Percentiles rank a stretch among this genome's conserved stretches.
phyloP scores from a whole-genome alignment of 441 rosid species.

The Gossypium trilobum region DNA sequence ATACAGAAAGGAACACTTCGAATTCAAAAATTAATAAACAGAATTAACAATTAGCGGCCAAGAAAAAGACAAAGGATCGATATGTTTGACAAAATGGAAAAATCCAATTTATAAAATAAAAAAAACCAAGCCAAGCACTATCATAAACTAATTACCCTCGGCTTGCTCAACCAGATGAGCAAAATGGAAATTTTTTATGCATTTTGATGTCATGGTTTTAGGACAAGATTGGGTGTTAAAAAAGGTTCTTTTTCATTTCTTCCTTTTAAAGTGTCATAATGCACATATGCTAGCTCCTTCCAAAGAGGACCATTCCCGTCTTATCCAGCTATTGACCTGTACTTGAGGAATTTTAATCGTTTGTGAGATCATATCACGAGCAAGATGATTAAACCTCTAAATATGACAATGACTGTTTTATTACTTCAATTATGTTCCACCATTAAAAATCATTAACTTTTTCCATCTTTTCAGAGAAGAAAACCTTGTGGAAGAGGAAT shows the following conservation, averaged over 20 bases:
- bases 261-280: neutral
- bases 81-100: neutral
- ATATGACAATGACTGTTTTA: neutral
- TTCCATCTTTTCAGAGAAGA: neutral
- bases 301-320: neutral
- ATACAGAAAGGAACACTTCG: neutral
- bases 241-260: neutral
- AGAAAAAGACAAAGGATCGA: neutral
- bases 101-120: neutral
- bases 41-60: neutral
- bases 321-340: neutral
- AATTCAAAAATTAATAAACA: neutral
- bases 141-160: neutral
- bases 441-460: neutral
- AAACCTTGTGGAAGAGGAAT: neutral
- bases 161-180: neutral
- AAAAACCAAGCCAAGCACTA: neutral
- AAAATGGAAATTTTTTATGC: neutral
- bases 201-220: neutral
- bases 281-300: neutral
- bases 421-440: neutral
- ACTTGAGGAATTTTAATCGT: neutral
- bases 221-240: neutral
- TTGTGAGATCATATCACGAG: neutral
- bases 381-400: neutral